Percentiles rank a stretch among this genome's conserved stretches.
phyloP scores from a whole-genome alignment of 2,329 filamentous ascomycete species.

The Colletotrichum sansevieriae region DNA sequence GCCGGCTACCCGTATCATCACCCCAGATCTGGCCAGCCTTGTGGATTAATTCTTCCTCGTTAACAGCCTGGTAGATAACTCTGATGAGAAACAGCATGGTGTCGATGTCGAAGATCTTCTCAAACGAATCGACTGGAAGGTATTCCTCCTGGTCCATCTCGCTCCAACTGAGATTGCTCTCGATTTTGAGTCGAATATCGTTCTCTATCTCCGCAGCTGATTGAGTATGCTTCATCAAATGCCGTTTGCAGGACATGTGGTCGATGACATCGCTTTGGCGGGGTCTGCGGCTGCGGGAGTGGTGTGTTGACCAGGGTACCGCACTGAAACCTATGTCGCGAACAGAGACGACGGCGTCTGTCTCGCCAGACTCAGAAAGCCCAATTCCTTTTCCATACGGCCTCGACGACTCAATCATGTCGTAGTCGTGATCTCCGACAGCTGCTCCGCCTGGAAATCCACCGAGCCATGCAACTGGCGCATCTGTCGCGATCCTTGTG shows the following conservation, averaged over 20 bases:
- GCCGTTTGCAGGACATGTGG: neutral
- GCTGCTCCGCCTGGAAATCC: neutral
- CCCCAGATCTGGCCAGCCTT: neutral
- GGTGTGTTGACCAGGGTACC: neutral
- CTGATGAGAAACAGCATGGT: conserved; percentile 1
- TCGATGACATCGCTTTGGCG: neutral
- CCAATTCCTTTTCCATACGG: neutral
- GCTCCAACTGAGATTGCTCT: neutral
- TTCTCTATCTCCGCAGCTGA: neutral
- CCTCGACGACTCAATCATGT: neutral
- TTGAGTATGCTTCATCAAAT: neutral
- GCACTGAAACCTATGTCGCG: conserved; percentile 12
- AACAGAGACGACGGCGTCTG: neutral
- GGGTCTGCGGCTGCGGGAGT: neutral
- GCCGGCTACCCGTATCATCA: conserved; percentile 4
- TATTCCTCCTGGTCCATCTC: neutral
- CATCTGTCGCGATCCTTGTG: neutral
- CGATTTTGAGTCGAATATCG: too few relatives aligned
- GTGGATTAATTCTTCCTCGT: neutral
- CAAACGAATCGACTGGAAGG: conserved; percentile 18
- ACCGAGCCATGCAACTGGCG: neutral
- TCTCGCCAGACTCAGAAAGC: neutral
- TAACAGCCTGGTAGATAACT: neutral
- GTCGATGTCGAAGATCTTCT: conserved; percentile 5
- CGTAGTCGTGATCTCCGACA: neutral